These are phyloP conservation scores for Trichoderma semiorbis DNA, from an alignment of 2,329 filamentous ascomycete species.

Conservation along the genomic window DNA sequence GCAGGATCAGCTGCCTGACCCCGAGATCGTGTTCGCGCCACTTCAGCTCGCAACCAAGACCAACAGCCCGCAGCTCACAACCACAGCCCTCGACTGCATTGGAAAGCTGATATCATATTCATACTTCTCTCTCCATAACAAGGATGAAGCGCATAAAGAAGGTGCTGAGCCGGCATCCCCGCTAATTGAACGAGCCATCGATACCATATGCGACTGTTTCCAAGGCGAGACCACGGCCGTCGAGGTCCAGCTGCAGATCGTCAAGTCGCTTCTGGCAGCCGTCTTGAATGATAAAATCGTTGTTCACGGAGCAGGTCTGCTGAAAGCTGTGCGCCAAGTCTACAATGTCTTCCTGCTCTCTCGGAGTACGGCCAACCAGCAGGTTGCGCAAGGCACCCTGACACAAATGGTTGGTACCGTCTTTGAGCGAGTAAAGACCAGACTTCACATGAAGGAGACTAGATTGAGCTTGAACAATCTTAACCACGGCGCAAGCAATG, in stretches of 20 bases:
- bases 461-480: constrained; percentile 57
- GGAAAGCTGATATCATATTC: constrained; percentile 99
- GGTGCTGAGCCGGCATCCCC: constrained; percentile 51
- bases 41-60: constrained; percentile 86
- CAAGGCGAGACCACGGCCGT: constrained; percentile 90
- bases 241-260: constrained; percentile 94
- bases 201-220: constrained; percentile 99
- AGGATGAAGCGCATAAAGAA: constrained; percentile 42
- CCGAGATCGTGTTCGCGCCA: constrained; percentile 87
- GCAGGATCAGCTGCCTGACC: constrained; percentile 78
- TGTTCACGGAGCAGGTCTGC: constrained; percentile 89
- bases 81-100: constrained; percentile 92
- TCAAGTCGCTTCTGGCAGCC: constrained; percentile 92
- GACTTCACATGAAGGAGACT: constrained; percentile 83
- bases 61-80: constrained; percentile 79
- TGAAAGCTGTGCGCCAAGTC: constrained; percentile 95
- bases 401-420: constrained; percentile 99
- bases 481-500: constrained; percentile 51
- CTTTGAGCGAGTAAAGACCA: constrained; percentile 86
- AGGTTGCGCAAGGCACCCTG: constrained; percentile 92
- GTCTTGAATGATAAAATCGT: constrained; percentile 99
- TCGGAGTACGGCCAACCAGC: constrained; percentile 90
- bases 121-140: constrained; percentile 78
- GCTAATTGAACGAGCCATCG: constrained; percentile 94
- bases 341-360: constrained; percentile 99